phyloP scores from a whole-genome alignment of 768 basidiomycete species.

The Phlegmacium glaucopus region DNA sequence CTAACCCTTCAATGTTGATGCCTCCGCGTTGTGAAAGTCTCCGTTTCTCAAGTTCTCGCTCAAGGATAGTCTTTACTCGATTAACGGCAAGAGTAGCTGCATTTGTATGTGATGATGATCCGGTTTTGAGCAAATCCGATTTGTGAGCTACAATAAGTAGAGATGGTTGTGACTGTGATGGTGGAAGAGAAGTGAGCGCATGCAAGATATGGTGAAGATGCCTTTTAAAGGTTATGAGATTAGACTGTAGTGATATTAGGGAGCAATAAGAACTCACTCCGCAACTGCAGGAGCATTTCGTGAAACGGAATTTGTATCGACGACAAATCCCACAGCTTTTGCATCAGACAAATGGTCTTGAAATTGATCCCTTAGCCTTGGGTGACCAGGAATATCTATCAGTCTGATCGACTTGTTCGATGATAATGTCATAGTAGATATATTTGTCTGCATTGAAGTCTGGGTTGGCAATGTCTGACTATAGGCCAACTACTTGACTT shows the following conservation, averaged over 20 bases:
- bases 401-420: constrained; percentile 46
- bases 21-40: constrained; percentile 59
- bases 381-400: constrained; percentile 84
- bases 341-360: constrained; percentile 59
- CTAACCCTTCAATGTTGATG: constrained; percentile 70
- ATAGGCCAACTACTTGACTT: constrained; percentile 54
- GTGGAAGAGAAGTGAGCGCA: constrained; percentile 67
- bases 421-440: constrained; percentile 43
- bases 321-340: constrained; percentile 71
- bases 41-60: constrained; percentile 82
- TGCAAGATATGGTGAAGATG: constrained; percentile 73
- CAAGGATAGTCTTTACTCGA: constrained; percentile 74
- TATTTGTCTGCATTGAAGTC: constrained; percentile 75
- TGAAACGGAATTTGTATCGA: constrained; percentile 76
- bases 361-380: constrained; percentile 74
- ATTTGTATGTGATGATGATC: constrained; percentile 32
- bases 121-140: constrained; percentile 60
- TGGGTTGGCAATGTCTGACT: constrained; percentile 63
- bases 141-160: constrained; percentile 77
- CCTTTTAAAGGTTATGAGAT: constrained; percentile 33
- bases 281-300: constrained; percentile 73
- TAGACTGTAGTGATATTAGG: not conserved
- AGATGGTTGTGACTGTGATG: constrained; percentile 58
- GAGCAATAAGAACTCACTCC: constrained; percentile 54
- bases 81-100: constrained; percentile 52